Evolutionary conservation across 768 basidiomycete species (phyloP).

Genomic region (Mycena pura): DNA sequence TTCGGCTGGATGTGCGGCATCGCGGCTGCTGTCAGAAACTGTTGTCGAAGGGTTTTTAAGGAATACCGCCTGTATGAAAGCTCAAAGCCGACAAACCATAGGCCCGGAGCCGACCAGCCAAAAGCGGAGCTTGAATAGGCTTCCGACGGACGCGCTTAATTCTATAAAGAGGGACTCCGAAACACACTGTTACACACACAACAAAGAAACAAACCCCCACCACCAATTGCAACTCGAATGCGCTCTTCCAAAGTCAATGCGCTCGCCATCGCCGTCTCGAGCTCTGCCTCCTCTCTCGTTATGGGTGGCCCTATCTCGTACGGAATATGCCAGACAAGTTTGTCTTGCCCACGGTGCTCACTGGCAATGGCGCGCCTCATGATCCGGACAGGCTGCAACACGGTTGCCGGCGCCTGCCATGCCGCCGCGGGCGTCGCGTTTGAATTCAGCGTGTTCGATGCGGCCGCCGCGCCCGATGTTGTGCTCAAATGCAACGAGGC

Average conservation of each 20-base stretch:
- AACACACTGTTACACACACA: no score
- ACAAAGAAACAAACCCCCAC: no score
- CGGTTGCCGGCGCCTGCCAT: conserved; percentile 47
- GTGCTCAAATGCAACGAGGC: conserved; percentile 47
- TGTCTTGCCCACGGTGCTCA: background rate
- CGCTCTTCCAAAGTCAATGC: background rate
- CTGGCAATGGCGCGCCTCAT: background rate
- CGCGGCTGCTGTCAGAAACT: no score
- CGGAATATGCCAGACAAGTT: conserved; percentile 50
- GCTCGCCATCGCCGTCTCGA: background rate
- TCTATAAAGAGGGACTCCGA: no score
- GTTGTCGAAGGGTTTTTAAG: no score
- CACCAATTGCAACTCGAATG: no score
- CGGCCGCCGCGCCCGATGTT: conserved; percentile 39
- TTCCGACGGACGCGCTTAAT: no score
- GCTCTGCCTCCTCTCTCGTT: background rate
- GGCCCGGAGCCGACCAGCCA: no score
- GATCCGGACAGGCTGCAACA: conserved; percentile 39
- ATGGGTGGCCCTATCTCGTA: conserved; percentile 46
- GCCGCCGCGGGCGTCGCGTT: conserved; percentile 46
- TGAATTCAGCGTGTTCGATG: conserved; percentile 47
- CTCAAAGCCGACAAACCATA: no score
- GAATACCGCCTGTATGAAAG: no score
- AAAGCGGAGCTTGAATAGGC: no score
- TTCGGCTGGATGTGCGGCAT: no score